A percentile compares a stretch with the other conserved stretches of the same genome.
These are phyloP conservation scores for Phytopythium vexans DNA, from an alignment of 352 stramenopile genomes.

Conservation along the genomic window DNA sequence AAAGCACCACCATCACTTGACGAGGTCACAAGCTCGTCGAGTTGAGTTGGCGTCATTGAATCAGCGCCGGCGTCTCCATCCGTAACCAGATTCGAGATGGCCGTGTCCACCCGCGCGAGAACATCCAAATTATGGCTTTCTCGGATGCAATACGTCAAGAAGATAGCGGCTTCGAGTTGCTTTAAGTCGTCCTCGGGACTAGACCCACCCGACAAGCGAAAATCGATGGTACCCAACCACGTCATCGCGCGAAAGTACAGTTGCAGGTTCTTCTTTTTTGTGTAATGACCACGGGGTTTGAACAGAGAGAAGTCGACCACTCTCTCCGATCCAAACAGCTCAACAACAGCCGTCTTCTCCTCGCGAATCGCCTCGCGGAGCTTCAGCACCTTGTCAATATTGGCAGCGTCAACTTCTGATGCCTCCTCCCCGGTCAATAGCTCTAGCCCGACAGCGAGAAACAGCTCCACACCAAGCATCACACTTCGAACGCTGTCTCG, in stretches of 20 bases:
- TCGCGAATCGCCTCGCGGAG: slow-evolving; percentile 3
- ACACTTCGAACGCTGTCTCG: background rate
- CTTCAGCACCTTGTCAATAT: background rate
- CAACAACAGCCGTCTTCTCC: background rate
- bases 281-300: slow-evolving; percentile 23
- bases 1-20: background rate
- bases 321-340: slow-evolving; percentile 10
- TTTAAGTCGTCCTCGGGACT: slow-evolving; percentile 5
- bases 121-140: slow-evolving; percentile 3
- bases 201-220: slow-evolving; percentile 13
- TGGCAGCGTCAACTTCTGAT: background rate
- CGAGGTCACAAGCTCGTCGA: background rate
- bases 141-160: slow-evolving; percentile 12
- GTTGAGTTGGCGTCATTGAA: slow-evolving; percentile 8
- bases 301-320: slow-evolving; percentile 22
- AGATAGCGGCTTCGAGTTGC: slow-evolving; percentile 13
- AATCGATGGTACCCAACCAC: slow-evolving; percentile 17
- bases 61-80: slow-evolving; percentile 17
- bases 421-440: slow-evolving; percentile 5
- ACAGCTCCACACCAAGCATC: slow-evolving; percentile 15
- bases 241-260: slow-evolving; percentile 18
- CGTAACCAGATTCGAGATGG: slow-evolving; percentile 14
- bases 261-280: slow-evolving; percentile 11
- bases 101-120: slow-evolving; percentile 3
- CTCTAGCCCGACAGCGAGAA: slow-evolving; percentile 10